Evolutionary conservation across 345 rosid species (phyloP), one percentile per base, ranked within the genome.

Genomic region (Salix udensis): DNA sequence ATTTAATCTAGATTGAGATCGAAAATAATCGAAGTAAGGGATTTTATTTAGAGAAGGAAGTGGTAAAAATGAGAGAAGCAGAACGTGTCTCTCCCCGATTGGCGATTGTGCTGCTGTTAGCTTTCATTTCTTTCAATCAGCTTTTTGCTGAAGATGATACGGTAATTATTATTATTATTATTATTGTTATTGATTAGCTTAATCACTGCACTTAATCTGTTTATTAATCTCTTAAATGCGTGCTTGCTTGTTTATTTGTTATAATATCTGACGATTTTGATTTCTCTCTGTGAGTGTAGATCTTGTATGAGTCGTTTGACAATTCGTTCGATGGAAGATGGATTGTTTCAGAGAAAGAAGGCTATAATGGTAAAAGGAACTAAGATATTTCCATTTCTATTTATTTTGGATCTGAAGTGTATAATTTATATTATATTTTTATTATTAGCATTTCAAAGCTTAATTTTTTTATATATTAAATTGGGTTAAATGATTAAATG

Each of bases 271-370:
- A 26, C 52, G 24, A 6, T 2, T 50, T 60, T 81, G 4, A 7
- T 24, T 26, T 21, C 18, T 0, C 4, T 62, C 46, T 44, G 62
- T 2, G 67, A 9, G 40, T 85, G 61, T 82, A 93, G 97, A 84
- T 89, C 73, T 80, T 93, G 0, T 86, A 90, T 76, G 97, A 93
- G 65, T 84, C 94, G 19, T 93, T 91, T 55, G 96, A 89, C 19
- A 91, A 91, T 78, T 16, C 92, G 0, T 93, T 91, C 65, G 93
- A 89, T 37, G 93, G 94, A 14, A 87, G 92, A 65, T 93, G 97
- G 97, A 80, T 84, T 76, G 86, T 89, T 65, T 93, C 97, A 26
- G 83, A 83, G 77, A 93, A 89, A 75, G 83, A 77, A 39, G 97
- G 90, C 0, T 93, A 93, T 78, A 68, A 83, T 77, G 97, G 96